These are phyloP conservation scores for Curvularia hawaiiensis DNA, from an alignment of 2,329 filamentous ascomycete genomes.

Conservation along the genomic window DNA sequence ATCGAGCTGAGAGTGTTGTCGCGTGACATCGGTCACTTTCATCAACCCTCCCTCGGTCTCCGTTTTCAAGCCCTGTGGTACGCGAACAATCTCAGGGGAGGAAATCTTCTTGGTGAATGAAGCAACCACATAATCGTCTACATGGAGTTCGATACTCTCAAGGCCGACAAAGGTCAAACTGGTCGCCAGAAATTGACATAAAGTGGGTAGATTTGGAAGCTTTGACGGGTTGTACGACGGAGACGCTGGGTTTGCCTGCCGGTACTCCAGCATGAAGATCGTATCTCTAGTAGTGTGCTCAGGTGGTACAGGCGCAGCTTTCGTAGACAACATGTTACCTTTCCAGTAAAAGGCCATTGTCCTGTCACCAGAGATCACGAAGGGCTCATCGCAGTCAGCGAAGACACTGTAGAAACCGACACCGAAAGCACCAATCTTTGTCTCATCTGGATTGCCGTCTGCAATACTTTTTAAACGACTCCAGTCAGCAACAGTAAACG, in stretches of 20 bases:
- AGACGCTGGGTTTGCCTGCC: constrained; percentile 69
- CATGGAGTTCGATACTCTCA: constrained; percentile 83
- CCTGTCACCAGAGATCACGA: constrained; percentile 88
- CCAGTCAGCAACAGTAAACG: constrained; percentile 93
- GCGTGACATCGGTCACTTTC: constrained; percentile 79
- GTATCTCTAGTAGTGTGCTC: constrained; percentile 73
- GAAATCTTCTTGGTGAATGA: constrained; percentile 84
- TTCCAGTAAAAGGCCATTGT: constrained; percentile 99
- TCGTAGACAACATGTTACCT: constrained; percentile 94
- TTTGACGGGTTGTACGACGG: constrained; percentile 63
- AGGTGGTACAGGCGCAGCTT: constrained; percentile 75
- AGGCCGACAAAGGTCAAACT: constrained; percentile 95
- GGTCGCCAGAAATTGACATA: constrained; percentile 91
- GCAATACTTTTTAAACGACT: constrained; percentile 91
- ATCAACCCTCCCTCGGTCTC: constrained; percentile 87
- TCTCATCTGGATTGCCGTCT: constrained; percentile 98
- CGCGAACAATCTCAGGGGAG: constrained; percentile 70
- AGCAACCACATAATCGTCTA: constrained; percentile 85
- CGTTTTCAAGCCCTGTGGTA: constrained; percentile 80
- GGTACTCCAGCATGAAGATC: constrained; percentile 92
- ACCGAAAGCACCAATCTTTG: constrained; percentile 97
- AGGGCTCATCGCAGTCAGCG: constrained; percentile 96
- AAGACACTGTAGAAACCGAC: constrained; percentile 99
- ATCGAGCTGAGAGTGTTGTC: constrained; percentile 90
- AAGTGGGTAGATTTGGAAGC: constrained; percentile 80